Conservation (phyloP, 495 filamentous ascomycete genomes). For the Corynascus novoguineensis region DNA sequence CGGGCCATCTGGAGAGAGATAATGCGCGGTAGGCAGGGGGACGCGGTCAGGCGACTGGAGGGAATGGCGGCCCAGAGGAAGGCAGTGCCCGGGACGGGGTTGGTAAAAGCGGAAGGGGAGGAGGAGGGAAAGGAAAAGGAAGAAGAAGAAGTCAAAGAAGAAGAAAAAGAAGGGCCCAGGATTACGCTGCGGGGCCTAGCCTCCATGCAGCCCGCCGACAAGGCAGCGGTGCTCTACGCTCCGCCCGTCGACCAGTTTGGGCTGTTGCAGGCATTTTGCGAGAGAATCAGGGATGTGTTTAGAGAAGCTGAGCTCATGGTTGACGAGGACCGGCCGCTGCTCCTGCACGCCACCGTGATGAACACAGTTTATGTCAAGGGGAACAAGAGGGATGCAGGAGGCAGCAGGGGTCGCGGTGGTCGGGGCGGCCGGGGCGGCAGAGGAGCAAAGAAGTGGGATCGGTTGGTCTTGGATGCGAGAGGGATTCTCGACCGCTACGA, state of each 20-base stretch:
- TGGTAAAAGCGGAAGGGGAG: not conserved
- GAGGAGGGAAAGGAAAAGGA: not conserved
- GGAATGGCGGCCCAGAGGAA: not conserved
- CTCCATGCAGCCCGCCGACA: slow-evolving; percentile 41
- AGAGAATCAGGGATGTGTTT: slow-evolving; percentile 56
- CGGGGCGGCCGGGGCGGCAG: slow-evolving; percentile 29
- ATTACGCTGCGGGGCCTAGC: slow-evolving; percentile 46
- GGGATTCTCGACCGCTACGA: slow-evolving; percentile 47
- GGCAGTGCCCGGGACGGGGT: not conserved
- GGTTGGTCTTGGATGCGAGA: slow-evolving; percentile 48
- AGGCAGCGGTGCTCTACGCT: slow-evolving; percentile 43
- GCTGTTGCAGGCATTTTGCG: slow-evolving; percentile 58
- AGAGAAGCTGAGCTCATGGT: slow-evolving; percentile 55
- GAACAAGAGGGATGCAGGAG: slow-evolving; percentile 19
- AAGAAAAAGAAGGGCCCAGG: slow-evolving; percentile 12
- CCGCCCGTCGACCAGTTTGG: slow-evolving; percentile 49
- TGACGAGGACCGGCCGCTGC: slow-evolving; percentile 57
- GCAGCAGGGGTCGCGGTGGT: slow-evolving; percentile 19
- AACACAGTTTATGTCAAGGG: slow-evolving; percentile 77
- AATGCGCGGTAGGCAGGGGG: slow-evolving; percentile 10
- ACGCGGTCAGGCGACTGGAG: not conserved
- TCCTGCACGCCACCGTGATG: slow-evolving; percentile 78
- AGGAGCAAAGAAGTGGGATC: slow-evolving; percentile 33
- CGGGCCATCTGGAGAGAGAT: slow-evolving; percentile 39
- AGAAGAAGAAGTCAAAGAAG: not conserved